Percentiles rank a stretch among this genome's conserved stretches.
phyloP scores from a whole-genome alignment of 768 basidiomycete species.

The Tricholoma bakamatsutake region DNA sequence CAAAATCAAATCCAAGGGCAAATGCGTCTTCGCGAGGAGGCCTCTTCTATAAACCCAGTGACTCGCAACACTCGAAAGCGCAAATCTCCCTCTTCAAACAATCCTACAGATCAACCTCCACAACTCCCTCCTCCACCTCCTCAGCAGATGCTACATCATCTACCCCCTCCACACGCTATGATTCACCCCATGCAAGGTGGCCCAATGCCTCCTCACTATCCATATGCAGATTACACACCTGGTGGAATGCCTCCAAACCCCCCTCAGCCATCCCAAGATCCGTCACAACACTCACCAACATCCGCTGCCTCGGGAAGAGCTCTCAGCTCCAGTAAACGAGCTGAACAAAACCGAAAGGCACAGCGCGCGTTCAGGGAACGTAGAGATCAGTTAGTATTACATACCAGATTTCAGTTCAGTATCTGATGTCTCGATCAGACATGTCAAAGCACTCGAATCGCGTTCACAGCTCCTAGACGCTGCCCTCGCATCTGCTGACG shows the following conservation, averaged over 20 bases:
- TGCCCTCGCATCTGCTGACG: constrained; percentile 80
- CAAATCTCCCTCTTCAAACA: constrained; percentile 54
- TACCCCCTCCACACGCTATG: constrained; percentile 42
- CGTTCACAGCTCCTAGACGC: constrained; percentile 83
- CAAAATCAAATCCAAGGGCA: constrained; percentile 18
- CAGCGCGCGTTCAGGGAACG: constrained; percentile 90
- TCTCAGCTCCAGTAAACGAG: constrained; percentile 78
- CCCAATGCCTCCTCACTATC: constrained; percentile 41
- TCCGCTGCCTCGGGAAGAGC: constrained; percentile 38
- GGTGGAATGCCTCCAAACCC: constrained; percentile 40
- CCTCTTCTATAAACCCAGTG: constrained; percentile 36
- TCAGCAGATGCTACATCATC: constrained; percentile 42
- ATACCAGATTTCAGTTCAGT: constrained; percentile 5
- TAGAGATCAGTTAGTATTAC: constrained; percentile 69
- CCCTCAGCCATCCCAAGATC: constrained; percentile 23
- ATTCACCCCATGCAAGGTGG: constrained; percentile 40
- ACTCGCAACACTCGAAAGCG: constrained; percentile 54
- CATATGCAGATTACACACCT: constrained; percentile 50
- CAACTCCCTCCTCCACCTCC: constrained; percentile 24
- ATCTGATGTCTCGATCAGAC: constrained; percentile 36
- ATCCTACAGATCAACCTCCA: constrained; percentile 24
- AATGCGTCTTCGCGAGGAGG: constrained; percentile 63
- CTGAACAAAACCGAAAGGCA: constrained; percentile 92
- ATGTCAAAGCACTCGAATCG: constrained; percentile 83
- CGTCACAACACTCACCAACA: constrained; percentile 24